Percentiles rank a stretch among this genome's conserved stretches.
Evolutionary conservation across 371 early-diverging fungal genomes (phyloP).

Genomic region (Capniomyces stellatus): DNA sequence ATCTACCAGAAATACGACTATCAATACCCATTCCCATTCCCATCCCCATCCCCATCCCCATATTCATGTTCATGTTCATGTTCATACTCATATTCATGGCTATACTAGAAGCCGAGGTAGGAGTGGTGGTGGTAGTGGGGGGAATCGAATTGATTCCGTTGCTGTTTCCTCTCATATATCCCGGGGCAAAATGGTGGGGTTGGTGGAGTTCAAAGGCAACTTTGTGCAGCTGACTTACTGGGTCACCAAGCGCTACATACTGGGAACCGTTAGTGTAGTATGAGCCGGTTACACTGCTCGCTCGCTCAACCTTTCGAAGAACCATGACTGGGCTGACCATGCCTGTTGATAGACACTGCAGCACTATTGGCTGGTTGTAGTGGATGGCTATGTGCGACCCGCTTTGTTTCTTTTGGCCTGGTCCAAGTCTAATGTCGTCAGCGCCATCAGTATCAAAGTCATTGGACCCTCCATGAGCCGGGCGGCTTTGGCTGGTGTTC

Average conservation of each 20-base stretch:
- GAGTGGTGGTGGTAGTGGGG: too few relatives aligned
- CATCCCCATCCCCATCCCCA: too few relatives aligned
- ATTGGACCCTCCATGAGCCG: constrained; percentile 4
- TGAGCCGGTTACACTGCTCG: constrained; percentile 48
- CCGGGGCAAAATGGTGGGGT: background rate
- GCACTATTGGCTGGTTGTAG: constrained; percentile 63
- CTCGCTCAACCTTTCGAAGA: constrained; percentile 65
- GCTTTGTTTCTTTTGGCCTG: constrained; percentile 6
- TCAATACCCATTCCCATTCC: background rate
- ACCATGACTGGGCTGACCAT: constrained; percentile 66
- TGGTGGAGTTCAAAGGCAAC: constrained; percentile 65
- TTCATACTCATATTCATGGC: too few relatives aligned
- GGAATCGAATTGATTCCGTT: background rate
- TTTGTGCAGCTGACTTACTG: constrained; percentile 81
- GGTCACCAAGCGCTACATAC: constrained; percentile 42
- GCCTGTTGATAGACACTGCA: constrained; percentile 64
- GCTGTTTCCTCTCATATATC: background rate
- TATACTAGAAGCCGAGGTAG: too few relatives aligned
- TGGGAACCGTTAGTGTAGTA: constrained; percentile 15
- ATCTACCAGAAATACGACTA: too few relatives aligned
- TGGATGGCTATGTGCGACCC: constrained; percentile 46
- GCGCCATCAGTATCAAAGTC: constrained; percentile 11
- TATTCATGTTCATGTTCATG: too few relatives aligned
- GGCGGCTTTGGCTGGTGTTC: constrained; percentile 10
- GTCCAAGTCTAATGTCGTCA: constrained; percentile 7